Evolutionary conservation across 768 basidiomycete genomes (phyloP).

Genomic region (Scleroderma citrinum): DNA sequence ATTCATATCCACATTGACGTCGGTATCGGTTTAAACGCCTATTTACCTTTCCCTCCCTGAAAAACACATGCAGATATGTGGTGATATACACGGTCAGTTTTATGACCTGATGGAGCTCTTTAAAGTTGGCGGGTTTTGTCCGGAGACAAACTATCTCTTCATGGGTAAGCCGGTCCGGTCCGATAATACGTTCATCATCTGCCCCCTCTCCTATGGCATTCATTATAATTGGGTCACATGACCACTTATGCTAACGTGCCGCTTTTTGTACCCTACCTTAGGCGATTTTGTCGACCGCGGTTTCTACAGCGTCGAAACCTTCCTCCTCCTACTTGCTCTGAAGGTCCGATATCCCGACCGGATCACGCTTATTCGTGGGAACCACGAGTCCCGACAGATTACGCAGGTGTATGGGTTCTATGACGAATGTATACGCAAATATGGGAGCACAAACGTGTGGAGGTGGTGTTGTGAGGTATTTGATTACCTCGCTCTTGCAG

Average conservation of each 20-base stretch:
- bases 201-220: conserved; percentile 6
- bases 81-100: conserved; percentile 97
- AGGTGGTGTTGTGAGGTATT: conserved; percentile 98
- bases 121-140: conserved; percentile 87
- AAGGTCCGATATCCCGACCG: conserved; percentile 97
- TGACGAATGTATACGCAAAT: conserved; percentile 96
- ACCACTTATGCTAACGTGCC: background rate
- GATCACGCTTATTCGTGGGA: conserved; percentile 94
- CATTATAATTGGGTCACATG: conserved; percentile 2
- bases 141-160: conserved; percentile 92
- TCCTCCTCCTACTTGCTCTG: conserved; percentile 87
- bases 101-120: conserved; percentile 96
- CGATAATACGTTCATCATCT: conserved; percentile 4
- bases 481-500: conserved; percentile 90
- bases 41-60: background rate
- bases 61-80: conserved; percentile 59
- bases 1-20: background rate
- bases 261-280: conserved; percentile 27
- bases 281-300: conserved; percentile 98
- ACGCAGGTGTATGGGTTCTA: conserved; percentile 95
- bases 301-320: conserved; percentile 95
- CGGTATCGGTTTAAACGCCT: background rate
- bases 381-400: conserved; percentile 96
- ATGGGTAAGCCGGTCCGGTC: conserved; percentile 60
- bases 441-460: conserved; percentile 93